Evolutionary conservation across 1,284 basidiomycete genomes (phyloP).

Genomic region (Coniferiporia sulphurascens): DNA sequence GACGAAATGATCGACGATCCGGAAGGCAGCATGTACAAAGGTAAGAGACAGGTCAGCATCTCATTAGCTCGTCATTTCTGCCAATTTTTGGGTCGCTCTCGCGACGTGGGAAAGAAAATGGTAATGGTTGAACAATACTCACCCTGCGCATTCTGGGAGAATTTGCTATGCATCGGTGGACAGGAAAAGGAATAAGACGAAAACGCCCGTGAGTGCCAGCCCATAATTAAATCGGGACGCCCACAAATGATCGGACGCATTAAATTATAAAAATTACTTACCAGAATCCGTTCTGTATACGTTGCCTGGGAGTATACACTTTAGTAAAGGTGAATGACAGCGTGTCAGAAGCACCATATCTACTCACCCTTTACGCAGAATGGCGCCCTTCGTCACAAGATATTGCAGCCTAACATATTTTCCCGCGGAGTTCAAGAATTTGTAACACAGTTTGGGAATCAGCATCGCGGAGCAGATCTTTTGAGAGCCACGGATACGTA

Average conservation of each 20-base stretch:
- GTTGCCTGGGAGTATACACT: slow-evolving; percentile 45
- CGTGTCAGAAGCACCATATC: slow-evolving; percentile 19
- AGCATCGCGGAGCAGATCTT: slow-evolving; percentile 3
- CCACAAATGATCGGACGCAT: slow-evolving; percentile 17
- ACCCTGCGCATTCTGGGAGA: slow-evolving; percentile 64
- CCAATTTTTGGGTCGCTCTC: not conserved
- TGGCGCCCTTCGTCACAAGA: slow-evolving; percentile 76
- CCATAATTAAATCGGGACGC: slow-evolving; percentile 21
- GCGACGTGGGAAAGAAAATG: not conserved
- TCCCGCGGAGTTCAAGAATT: slow-evolving; percentile 1
- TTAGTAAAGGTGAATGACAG: slow-evolving; percentile 7
- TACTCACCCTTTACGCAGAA: slow-evolving; percentile 71
- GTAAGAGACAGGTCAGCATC: not conserved
- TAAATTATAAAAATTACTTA: slow-evolving; percentile 29
- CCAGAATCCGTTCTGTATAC: slow-evolving; percentile 76
- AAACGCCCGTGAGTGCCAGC: slow-evolving; percentile 15
- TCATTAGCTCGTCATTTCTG: not conserved
- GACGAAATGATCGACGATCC: slow-evolving; percentile 10
- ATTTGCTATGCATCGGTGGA: slow-evolving; percentile 50
- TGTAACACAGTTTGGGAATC: not conserved
- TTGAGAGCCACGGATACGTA: slow-evolving; percentile 27
- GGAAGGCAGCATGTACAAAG: not conserved
- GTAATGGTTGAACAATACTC: slow-evolving; percentile 15
- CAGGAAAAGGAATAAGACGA: slow-evolving; percentile 10
- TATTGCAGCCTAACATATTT: slow-evolving; percentile 59